Evolutionary conservation across 176 grass and related monocot species (phyloP).

Genomic region (Olyra latifolia): DNA sequence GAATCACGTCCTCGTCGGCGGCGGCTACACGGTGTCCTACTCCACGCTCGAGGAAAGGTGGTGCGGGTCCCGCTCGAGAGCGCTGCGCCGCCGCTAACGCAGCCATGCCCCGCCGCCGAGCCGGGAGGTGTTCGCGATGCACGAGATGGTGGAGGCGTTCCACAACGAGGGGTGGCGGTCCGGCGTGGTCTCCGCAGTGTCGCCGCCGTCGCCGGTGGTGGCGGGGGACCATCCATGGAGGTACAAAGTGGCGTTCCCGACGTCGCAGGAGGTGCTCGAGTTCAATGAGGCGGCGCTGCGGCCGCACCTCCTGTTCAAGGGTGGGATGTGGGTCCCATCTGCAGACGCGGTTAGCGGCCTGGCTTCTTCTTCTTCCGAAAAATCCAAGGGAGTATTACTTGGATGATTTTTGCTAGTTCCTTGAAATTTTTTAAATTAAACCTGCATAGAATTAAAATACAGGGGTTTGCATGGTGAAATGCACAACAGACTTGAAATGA

Average conservation of each 20-base stretch:
- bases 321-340: slow-evolving; percentile 40
- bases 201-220: background rate
- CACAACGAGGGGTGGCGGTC: slow-evolving; percentile 77
- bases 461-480: background rate
- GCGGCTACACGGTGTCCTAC: slow-evolving; percentile 32
- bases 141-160: slow-evolving; percentile 60
- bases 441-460: background rate
- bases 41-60: slow-evolving; percentile 29
- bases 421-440: background rate
- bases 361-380: background rate
- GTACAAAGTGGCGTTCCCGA: slow-evolving; percentile 68
- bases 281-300: slow-evolving; percentile 48
- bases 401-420: background rate
- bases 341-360: slow-evolving; percentile 26
- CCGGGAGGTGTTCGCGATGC: slow-evolving; percentile 15
- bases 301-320: slow-evolving; percentile 35
- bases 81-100: background rate
- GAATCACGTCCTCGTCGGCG: background rate
- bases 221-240: background rate
- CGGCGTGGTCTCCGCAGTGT: slow-evolving; percentile 41
- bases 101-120: background rate
- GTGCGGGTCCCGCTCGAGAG: slow-evolving; percentile 15
- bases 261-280: slow-evolving; percentile 51
- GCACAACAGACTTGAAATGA: background rate
- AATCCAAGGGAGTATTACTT: background rate